A percentile compares a stretch with the other conserved stretches of the same genome.
Evolutionary conservation across 352 stramenopile species (phyloP).

Genomic region (Phytophthora sp.): DNA sequence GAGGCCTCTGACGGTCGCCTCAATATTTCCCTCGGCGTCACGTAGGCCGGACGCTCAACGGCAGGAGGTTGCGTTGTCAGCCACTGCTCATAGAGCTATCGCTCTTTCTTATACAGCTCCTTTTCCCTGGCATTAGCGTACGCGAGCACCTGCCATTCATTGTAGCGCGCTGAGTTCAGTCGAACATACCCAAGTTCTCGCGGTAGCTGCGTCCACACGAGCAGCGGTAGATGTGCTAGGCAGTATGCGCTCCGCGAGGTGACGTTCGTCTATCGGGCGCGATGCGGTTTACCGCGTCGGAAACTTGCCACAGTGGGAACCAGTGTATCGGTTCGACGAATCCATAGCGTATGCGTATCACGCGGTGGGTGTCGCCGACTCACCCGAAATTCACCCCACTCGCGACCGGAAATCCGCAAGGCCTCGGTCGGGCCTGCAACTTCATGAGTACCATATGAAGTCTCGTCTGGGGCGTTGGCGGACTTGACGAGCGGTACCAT

Average conservation of each 20-base stretch:
- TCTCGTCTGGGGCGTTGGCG: not conserved
- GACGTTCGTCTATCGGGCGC: not conserved
- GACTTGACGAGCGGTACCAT: not conserved
- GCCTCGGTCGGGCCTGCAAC: not conserved
- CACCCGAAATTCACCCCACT: not conserved
- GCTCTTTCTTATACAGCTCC: not conserved
- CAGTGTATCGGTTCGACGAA: not conserved
- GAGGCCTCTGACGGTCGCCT: not conserved
- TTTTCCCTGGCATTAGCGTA: not conserved
- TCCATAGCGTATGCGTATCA: not conserved
- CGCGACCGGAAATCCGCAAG: not conserved
- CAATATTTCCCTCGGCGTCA: not conserved
- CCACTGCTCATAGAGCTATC: not conserved
- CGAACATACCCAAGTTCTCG: not conserved
- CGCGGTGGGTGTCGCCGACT: not conserved
- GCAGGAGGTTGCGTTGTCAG: not conserved
- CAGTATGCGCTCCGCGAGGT: not conserved
- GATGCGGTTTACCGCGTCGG: not conserved
- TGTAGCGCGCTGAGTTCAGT: not conserved
- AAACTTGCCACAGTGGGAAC: not conserved
- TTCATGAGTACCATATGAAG: not conserved
- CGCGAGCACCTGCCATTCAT: not conserved
- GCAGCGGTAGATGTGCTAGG: too few species aligned
- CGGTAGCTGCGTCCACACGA: not conserved
- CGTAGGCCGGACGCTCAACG: not conserved